Conservation (phyloP, 2,329 filamentous ascomycete genomes). For the Ilyonectria mors-panacis region DNA sequence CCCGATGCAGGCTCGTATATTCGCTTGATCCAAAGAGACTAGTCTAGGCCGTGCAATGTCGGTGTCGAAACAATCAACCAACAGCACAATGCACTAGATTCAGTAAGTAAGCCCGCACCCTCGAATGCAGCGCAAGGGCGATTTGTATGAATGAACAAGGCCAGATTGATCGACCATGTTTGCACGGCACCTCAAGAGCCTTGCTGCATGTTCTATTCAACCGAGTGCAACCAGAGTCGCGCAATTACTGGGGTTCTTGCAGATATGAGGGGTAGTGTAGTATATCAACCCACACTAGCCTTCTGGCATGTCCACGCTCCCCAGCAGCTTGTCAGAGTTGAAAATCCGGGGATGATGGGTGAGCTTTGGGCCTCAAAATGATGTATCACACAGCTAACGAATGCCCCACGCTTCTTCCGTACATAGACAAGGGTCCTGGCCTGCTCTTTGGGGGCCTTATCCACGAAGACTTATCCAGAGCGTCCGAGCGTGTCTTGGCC, state of each 20-base stretch:
- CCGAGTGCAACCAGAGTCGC: background rate
- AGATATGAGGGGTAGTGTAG: background rate
- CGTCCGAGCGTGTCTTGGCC: slow-evolving; percentile 1
- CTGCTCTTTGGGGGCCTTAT: background rate
- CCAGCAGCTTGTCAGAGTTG: slow-evolving; percentile 4
- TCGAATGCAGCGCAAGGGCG: background rate
- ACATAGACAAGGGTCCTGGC: background rate
- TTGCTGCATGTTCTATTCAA: background rate
- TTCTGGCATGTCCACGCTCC: background rate
- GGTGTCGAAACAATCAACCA: background rate
- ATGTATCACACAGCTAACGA: slow-evolving; percentile 1
- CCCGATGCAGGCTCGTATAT: background rate
- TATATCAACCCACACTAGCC: background rate
- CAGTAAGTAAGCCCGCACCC: background rate
- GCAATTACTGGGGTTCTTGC: background rate
- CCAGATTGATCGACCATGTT: no score
- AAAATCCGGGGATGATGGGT: slow-evolving; percentile 9
- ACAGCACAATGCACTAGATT: no score
- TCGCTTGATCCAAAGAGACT: background rate
- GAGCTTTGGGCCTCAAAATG: slow-evolving; percentile 15
- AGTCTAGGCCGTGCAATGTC: background rate
- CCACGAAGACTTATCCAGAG: background rate
- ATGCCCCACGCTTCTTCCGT: background rate
- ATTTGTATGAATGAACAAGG: no score
- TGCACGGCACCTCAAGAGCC: background rate